Evolutionary conservation across 2,329 filamentous ascomycete species (phyloP), one percentile per base, ranked within the genome.

Genomic region (Conoideocrella luteorostrata): DNA sequence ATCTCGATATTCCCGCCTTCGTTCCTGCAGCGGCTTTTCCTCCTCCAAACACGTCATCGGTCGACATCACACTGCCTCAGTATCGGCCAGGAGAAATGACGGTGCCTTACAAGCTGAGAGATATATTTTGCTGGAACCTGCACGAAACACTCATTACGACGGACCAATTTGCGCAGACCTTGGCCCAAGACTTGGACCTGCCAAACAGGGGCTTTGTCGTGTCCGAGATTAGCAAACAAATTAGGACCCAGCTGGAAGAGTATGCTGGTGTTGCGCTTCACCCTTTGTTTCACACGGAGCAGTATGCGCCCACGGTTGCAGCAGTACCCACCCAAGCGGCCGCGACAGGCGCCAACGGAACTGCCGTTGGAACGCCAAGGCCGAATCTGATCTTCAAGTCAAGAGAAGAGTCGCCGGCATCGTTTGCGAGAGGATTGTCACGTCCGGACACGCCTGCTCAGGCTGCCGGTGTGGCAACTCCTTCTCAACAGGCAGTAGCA

Each of bases 91-190:
- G 85, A 44, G 91, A 96, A 49, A 67, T 79, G 48, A 89, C 89
- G 12, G 82, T 89, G 1, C 85, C 88, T 3, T 96, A 89, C 65
- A 81, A 93, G 50, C 73, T 98, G 45, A 89, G 94, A 56, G 93
- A 98, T 56, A 85, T 87, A n/a, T 97, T 98, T 56, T 69, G 96
- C 41, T 98, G 93, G 93, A 98, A 98, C 57, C 74, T 98, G 12
- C 91, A 97, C 65, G 93, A 98, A 68, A 86, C 88, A 0, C 72
- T 96, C 46, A 86, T 90, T 41, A 98, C 93, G 0, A 95, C 93
- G 1, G 93, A 98, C 59, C 86, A 95, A 58, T 98, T 97, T 61
- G 93, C 93, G n/a, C 79, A 86, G 54, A 82, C 78, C 2, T 80
- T 97, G 52, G 90, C 95, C 2, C 88, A 95, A 51, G 93, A 98